Conservation (phyloP, 73 alveolate species). For the Uronychia binucleata region DNA sequence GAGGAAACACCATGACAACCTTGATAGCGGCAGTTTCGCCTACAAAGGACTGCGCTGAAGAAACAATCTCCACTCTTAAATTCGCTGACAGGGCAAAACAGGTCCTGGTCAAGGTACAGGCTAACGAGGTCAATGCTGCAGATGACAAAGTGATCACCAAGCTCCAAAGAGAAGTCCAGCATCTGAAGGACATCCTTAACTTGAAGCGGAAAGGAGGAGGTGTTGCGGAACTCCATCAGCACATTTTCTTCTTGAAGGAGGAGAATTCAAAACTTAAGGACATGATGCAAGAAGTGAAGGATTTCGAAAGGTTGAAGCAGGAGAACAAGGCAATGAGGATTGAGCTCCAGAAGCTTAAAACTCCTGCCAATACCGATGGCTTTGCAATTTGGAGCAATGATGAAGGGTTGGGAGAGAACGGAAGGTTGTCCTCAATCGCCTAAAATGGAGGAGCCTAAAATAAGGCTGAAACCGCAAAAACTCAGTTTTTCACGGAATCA, state of each 20-base stretch:
- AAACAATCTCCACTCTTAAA: constrained; percentile 53
- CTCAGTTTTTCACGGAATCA: no score
- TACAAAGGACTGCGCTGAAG: constrained; percentile 41
- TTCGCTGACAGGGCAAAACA: constrained; percentile 76
- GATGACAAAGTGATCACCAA: constrained; percentile 19
- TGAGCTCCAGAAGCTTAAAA: constrained; percentile 28
- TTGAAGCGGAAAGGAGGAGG: constrained; percentile 60
- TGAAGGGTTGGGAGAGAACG: no score
- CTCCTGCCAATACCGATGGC: constrained; percentile 34
- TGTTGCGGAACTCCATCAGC: constrained; percentile 17
- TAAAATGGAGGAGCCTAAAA: no score
- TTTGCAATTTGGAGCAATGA: constrained; percentile 1
- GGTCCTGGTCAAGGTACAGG: constrained; percentile 31
- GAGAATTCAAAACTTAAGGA: constrained; percentile 30
- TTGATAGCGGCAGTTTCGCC: constrained; percentile 75
- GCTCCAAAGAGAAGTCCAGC: constrained; percentile 48
- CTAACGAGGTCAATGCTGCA: constrained; percentile 51
- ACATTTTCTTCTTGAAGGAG: constrained; percentile 24
- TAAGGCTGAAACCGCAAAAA: no score
- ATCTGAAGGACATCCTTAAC: constrained; percentile 42
- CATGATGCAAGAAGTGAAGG: constrained; percentile 25
- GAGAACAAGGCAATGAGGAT: constrained; percentile 34
- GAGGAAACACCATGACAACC: constrained; percentile 47
- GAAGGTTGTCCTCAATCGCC: no score
- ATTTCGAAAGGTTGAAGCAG: constrained; percentile 34